These are phyloP conservation scores for Kluyveromyces nonfermentans DNA, from an alignment of 805 yeast genomes.

Conservation along the genomic window DNA sequence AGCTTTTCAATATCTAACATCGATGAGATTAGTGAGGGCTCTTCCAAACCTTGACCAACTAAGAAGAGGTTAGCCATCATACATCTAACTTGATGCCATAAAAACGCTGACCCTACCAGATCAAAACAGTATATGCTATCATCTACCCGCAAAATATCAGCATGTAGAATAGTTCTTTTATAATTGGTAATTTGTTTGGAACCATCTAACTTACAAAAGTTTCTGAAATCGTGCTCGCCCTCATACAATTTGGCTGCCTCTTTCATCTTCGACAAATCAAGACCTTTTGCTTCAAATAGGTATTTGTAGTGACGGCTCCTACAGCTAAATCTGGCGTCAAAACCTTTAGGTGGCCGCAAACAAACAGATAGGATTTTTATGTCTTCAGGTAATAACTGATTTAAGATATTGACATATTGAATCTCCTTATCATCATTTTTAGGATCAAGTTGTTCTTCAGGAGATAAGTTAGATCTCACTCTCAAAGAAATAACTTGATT, in stretches of 20 bases:
- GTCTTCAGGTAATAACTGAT: constrained; percentile 71
- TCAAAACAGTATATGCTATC: constrained; percentile 58
- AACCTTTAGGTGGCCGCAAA: constrained; percentile 69
- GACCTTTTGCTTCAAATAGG: constrained; percentile 46
- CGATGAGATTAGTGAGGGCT: constrained; percentile 44
- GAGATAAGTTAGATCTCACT: constrained; percentile 58
- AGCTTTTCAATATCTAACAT: constrained; percentile 47
- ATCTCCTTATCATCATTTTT: constrained; percentile 57
- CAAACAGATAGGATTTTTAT: constrained; percentile 76
- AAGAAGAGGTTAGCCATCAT: constrained; percentile 79
- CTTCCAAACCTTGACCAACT: constrained; percentile 72
- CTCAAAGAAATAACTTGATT: constrained; percentile 81
- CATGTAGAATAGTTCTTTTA: constrained; percentile 48
- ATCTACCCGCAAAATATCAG: constrained; percentile 35
- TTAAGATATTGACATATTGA: constrained; percentile 66
- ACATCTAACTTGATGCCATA: constrained; percentile 97
- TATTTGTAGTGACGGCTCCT: constrained; percentile 78
- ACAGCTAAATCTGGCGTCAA: constrained; percentile 93
- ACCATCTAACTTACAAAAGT: constrained; percentile 91
- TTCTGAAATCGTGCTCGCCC: constrained; percentile 86
- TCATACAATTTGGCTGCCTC: constrained; percentile 48
- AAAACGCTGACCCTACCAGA: constrained; percentile 77
- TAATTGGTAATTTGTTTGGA: constrained; percentile 83
- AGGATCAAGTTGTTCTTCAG: constrained; percentile 52
- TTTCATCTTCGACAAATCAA: constrained; percentile 61